These are phyloP conservation scores for Phytophthora litchii DNA, from an alignment of 352 stramenopile species.

Conservation along the genomic window DNA sequence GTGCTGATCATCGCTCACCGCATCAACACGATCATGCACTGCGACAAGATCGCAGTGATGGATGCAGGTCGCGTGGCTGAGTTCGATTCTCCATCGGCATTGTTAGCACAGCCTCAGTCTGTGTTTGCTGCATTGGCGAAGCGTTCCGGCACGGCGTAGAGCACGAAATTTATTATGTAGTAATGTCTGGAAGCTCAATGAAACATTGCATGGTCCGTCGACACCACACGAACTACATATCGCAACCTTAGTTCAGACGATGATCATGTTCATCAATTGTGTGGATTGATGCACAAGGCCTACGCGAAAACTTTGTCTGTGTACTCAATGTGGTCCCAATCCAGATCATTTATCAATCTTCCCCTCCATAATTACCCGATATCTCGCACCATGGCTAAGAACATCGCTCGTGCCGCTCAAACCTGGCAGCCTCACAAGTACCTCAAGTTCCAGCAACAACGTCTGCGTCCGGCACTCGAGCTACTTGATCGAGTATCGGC, in stretches of 20 bases:
- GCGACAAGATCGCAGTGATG: conserved; percentile 90
- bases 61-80: conserved; percentile 88
- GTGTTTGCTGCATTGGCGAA: conserved; percentile 70
- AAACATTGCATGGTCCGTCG: too few relatives aligned
- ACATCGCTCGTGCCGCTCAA: conserved; percentile 36
- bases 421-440: conserved; percentile 67
- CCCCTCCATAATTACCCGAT: too few relatives aligned
- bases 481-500: conserved; percentile 50
- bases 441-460: conserved; percentile 64
- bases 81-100: conserved; percentile 81
- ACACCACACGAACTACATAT: too few relatives aligned
- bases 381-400: conserved; percentile 19
- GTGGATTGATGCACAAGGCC: too few relatives aligned
- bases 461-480: conserved; percentile 67
- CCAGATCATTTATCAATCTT: too few relatives aligned
- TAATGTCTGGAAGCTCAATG: too few relatives aligned
- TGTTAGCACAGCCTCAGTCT: conserved; percentile 77
- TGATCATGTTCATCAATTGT: too few relatives aligned
- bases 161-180: too few relatives aligned
- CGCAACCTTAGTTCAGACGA: too few relatives aligned
- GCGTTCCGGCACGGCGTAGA: background rate
- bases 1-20: conserved; percentile 95
- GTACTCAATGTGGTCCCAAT: too few relatives aligned
- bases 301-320: too few relatives aligned
- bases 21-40: conserved; percentile 95